Evolutionary conservation across 129 eudicot genomes (phyloP).

Genomic region (Kitagawia praeruptora): DNA sequence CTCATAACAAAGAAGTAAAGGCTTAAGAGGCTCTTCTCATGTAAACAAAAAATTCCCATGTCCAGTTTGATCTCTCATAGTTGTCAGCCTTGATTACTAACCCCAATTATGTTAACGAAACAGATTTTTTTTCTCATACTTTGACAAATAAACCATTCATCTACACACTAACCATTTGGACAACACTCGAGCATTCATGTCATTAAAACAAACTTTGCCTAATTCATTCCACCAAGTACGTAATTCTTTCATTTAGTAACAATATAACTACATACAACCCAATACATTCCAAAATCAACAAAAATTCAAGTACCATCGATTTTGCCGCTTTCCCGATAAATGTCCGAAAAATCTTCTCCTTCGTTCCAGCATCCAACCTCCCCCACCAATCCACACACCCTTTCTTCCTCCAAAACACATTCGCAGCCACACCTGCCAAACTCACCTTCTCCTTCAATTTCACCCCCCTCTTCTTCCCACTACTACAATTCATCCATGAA

Average conservation of each 20-base stretch:
- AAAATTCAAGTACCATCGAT: constrained; percentile 46
- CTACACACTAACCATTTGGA: not conserved
- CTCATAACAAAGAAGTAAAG: not conserved
- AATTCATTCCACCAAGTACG: not conserved
- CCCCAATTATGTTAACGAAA: not conserved
- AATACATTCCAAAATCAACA: constrained; percentile 6
- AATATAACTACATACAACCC: not conserved
- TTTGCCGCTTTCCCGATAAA: constrained; percentile 57
- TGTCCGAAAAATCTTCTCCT: constrained; percentile 30
- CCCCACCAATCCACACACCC: constrained; percentile 98
- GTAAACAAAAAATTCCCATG: not conserved
- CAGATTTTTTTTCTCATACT: not conserved
- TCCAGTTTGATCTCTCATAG: not conserved
- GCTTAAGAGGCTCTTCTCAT: not conserved
- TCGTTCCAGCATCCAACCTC: constrained; percentile 42
- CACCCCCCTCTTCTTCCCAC: constrained; percentile 72
- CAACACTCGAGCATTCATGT: not conserved
- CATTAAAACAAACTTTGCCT: not conserved
- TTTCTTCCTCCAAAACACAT: constrained; percentile 92
- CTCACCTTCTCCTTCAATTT: constrained; percentile 66
- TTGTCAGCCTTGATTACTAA: not conserved
- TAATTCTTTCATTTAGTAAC: not conserved
- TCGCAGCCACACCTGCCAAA: constrained; percentile 55
- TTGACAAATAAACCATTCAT: not conserved
- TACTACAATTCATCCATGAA: constrained; percentile 61